phyloP scores from a whole-genome alignment of 2,329 filamentous ascomycete species.

The Teratosphaeriaceae sp. region DNA sequence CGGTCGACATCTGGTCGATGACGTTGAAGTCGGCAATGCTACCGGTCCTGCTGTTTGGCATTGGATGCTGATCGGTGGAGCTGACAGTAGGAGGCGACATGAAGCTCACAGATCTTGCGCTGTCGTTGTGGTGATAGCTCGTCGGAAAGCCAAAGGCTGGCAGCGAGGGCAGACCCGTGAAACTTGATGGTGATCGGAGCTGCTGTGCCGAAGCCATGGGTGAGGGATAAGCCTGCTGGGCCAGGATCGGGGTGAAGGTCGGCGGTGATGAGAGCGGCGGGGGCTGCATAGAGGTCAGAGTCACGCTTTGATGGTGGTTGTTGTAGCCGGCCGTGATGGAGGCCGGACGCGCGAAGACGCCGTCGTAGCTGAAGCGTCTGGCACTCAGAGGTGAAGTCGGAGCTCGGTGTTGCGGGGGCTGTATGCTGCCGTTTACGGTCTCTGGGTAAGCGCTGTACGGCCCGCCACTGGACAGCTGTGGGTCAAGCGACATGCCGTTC shows the following conservation, averaged over 20 bases:
- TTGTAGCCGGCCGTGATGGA: slow-evolving; percentile 12
- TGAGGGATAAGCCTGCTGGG: slow-evolving; percentile 17
- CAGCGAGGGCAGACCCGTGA: slow-evolving; percentile 18
- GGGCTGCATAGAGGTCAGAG: slow-evolving; percentile 21
- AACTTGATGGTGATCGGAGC: slow-evolving; percentile 17
- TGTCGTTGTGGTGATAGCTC: slow-evolving; percentile 6
- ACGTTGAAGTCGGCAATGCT: slow-evolving; percentile 27
- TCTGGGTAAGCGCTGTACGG: slow-evolving; percentile 3
- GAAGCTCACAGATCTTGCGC: slow-evolving; percentile 12
- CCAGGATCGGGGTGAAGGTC: slow-evolving; percentile 12
- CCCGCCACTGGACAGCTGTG: not conserved
- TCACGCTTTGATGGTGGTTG: slow-evolving; percentile 8
- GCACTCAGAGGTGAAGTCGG: slow-evolving; percentile 9
- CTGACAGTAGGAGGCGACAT: slow-evolving; percentile 19
- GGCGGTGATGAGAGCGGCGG: slow-evolving; percentile 19
- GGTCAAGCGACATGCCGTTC: slow-evolving; percentile 3
- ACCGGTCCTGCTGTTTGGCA: slow-evolving; percentile 17
- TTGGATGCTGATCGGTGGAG: slow-evolving; percentile 14
- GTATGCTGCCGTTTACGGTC: slow-evolving; percentile 1
- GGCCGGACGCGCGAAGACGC: slow-evolving; percentile 10
- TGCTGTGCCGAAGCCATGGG: slow-evolving; percentile 13
- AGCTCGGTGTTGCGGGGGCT: not conserved
- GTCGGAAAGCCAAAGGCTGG: slow-evolving; percentile 21
- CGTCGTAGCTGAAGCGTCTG: slow-evolving; percentile 20
- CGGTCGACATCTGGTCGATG: slow-evolving; percentile 40